phyloP scores from a whole-genome alignment of 2,329 filamentous ascomycete species.

The Zopfia rhizophila region DNA sequence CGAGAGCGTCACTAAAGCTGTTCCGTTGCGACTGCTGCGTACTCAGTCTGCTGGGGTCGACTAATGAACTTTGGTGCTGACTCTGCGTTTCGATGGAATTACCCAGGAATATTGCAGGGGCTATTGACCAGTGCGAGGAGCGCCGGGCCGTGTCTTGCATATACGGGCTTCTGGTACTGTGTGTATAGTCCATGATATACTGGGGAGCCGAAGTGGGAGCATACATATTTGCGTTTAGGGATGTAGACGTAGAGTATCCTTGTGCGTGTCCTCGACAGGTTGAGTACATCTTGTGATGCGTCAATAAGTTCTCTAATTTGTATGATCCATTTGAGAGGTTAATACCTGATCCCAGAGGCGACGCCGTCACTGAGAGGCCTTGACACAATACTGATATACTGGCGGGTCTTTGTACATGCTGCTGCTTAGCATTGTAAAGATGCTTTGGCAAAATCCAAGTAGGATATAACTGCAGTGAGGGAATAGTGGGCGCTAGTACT shows the following conservation, averaged over 20 bases:
- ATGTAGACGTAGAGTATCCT: conserved; percentile 76
- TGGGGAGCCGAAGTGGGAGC: conserved; percentile 76
- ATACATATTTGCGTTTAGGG: conserved; percentile 73
- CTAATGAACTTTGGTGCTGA: conserved; percentile 69
- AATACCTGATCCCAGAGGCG: conserved; percentile 76
- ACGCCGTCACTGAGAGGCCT: conserved; percentile 76
- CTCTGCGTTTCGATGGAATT: conserved; percentile 56
- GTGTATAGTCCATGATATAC: conserved; percentile 79
- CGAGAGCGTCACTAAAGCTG: conserved; percentile 87
- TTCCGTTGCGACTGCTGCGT: conserved; percentile 69
- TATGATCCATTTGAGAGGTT: conserved; percentile 71
- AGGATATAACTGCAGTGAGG: conserved; percentile 70
- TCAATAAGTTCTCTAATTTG: conserved; percentile 74
- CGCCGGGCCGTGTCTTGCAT: conserved; percentile 70
- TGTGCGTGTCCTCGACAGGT: conserved; percentile 76
- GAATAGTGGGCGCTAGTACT: conserved; percentile 69
- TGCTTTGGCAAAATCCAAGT: conserved; percentile 70
- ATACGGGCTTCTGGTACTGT: conserved; percentile 62
- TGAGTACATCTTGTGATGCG: conserved; percentile 78
- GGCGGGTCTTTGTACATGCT: conserved; percentile 67
- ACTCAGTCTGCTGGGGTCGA: conserved; percentile 72
- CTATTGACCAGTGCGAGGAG: conserved; percentile 86
- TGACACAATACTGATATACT: conserved; percentile 77
- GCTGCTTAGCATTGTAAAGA: conserved; percentile 45
- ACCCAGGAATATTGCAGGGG: conserved; percentile 63